These are phyloP conservation scores for Cadophora sp. DNA, from an alignment of 2,329 filamentous ascomycete genomes.

Conservation along the genomic window DNA sequence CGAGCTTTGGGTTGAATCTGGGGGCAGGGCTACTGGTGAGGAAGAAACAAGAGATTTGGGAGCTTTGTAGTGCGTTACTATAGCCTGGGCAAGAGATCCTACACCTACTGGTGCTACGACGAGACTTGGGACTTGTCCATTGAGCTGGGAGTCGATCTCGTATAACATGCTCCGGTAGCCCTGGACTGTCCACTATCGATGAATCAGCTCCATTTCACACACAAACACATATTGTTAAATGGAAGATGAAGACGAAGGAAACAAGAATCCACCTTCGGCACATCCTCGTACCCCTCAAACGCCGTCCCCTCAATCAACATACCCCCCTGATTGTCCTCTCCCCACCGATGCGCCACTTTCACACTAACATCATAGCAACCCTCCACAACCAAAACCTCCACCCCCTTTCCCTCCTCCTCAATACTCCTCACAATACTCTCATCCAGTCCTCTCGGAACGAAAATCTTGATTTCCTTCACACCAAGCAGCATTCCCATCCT, in stretches of 20 bases:
- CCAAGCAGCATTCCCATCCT: conserved; percentile 68
- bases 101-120: conserved; percentile 71
- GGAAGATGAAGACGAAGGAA: not conserved
- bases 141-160: conserved; percentile 56
- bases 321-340: conserved; percentile 2
- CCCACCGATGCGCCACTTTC: conserved; percentile 18
- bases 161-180: conserved; percentile 77
- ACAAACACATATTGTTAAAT: not conserved
- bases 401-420: conserved; percentile 64
- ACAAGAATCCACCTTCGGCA: conserved; percentile 53
- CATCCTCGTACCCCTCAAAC: conserved; percentile 69
- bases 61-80: conserved; percentile 67
- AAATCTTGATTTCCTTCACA: conserved; percentile 59
- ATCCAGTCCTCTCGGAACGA: conserved; percentile 67
- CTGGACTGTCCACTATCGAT: conserved; percentile 69
- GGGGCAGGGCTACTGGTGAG: no score
- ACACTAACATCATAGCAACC: conserved; percentile 72
- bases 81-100: conserved; percentile 75
- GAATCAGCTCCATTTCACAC: not conserved
- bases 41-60: no score
- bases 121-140: conserved; percentile 56
- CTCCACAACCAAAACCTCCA: conserved; percentile 59
- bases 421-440: conserved; percentile 61
- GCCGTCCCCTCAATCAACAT: conserved; percentile 74
- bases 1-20: not conserved